Percentiles rank a stretch among this genome's conserved stretches.
Evolutionary conservation across 129 eudicot genomes (phyloP).

Genomic region (Chrysanthemum lavandulifolium): DNA sequence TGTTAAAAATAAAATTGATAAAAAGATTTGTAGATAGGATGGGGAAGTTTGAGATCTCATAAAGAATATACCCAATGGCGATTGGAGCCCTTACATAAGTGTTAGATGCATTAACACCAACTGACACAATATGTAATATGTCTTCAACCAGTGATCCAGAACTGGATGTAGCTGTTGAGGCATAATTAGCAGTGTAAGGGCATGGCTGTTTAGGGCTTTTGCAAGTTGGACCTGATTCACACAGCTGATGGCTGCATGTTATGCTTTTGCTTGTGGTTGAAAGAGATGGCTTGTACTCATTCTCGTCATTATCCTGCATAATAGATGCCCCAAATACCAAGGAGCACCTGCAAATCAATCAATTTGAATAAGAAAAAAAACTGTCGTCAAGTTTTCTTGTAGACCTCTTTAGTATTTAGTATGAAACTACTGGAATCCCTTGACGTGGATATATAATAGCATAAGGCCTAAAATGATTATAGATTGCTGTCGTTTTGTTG

Average conservation of each 20-base stretch:
- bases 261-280: constrained; percentile 83
- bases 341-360: constrained; percentile 99
- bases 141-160: constrained; percentile 97
- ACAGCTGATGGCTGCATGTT: constrained; percentile 74
- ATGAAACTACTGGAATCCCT: constrained; percentile 16
- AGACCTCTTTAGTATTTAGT: constrained; percentile 20
- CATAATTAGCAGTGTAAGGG: constrained; percentile 67
- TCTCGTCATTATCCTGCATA: constrained; percentile 97
- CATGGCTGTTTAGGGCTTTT: constrained; percentile 61
- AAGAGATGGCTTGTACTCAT: constrained; percentile 72
- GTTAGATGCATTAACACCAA: constrained; percentile 51
- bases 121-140: constrained; percentile 74
- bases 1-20: constrained; percentile 7
- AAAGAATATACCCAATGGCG: constrained; percentile 58
- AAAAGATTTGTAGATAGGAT: not conserved
- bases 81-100: constrained; percentile 68
- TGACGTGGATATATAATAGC: constrained; percentile 15
- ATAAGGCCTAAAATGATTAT: not conserved
- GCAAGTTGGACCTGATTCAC: constrained; percentile 64
- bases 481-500: not conserved
- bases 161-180: constrained; percentile 64
- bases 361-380: constrained; percentile 90
- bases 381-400: constrained; percentile 40
- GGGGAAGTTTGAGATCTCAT: constrained; percentile 7
- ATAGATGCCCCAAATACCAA: constrained; percentile 98